Evolutionary conservation across 257 asterid genomes (phyloP), one percentile per base, ranked within the genome.

Genomic region (Forsythia viridissima): DNA sequence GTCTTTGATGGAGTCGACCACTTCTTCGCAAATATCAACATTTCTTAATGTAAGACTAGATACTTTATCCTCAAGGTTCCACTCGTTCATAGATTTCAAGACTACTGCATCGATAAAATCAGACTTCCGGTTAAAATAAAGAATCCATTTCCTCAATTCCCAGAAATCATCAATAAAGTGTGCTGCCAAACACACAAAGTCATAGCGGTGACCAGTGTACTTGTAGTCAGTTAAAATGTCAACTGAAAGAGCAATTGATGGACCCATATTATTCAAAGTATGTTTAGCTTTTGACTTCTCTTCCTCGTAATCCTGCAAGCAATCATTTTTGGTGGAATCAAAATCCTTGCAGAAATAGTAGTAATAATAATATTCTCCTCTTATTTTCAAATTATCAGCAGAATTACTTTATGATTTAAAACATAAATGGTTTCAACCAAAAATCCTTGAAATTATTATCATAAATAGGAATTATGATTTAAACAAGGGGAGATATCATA

Each of bases 81-180:
- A 80, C 15, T 80, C 80, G 8, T 59, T 8, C 21, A 75, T 71
- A 10, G 76, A 46, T 20, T 44, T 68, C 57, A 61, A 38, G 44
- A 82, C 75, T 18, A 37, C 20, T 70, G 59, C 78, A 10, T 68
- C 30, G 11, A 51, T 52, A 37, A 43, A 82, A 59, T 12, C 37
- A 79, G 6, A 18, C 2, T 77, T 34, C 34, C 70, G 8, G 1
- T 37, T 5, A 38, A 61, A 63, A 55, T 36, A 18, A 68, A 77
- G 66, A 70, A 77, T 71, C 82, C 82, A 68, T 21, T 16, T 61
- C 42, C 34, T 63, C 40, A 37, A n/a, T 41, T 76, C 71, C 84
- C 85, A 77, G 18, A 51, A 41, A 20, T 81, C 67, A 68, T 73
- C 79, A 63, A 77, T 59, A 18, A 77, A 82, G 42, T 82, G 78